Evolutionary conservation across 2,329 filamentous ascomycete genomes (phyloP).

Genomic region (Beauveria caledonica): DNA sequence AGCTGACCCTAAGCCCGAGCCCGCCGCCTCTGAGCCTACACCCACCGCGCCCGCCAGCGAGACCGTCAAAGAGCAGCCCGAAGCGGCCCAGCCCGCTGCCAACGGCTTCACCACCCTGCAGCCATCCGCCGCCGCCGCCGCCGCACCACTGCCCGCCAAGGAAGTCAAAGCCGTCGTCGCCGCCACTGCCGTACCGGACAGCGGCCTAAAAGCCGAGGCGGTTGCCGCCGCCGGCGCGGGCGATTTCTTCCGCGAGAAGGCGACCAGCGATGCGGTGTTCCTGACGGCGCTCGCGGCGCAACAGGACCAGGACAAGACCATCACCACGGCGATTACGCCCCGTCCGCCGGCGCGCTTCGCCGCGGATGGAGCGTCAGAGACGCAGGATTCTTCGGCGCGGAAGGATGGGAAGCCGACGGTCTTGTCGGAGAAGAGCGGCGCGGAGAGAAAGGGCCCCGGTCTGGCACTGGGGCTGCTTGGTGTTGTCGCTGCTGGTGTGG

Average conservation of each 20-base stretch:
- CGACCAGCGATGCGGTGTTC: not conserved
- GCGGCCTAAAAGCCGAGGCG: not conserved
- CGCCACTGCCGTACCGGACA: too few species aligned
- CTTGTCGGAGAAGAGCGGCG: not conserved
- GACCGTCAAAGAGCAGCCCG: not conserved
- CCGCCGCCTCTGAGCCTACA: not conserved
- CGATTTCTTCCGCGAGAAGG: not conserved
- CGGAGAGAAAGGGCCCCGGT: not conserved
- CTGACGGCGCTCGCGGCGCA: not conserved
- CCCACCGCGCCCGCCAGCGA: not conserved
- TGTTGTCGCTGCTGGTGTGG: not conserved
- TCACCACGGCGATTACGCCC: constrained; percentile 5
- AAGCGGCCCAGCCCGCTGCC: not conserved
- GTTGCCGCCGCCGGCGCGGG: not conserved
- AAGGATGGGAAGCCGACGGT: not conserved
- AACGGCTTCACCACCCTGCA: not conserved
- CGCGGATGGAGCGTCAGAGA: not conserved
- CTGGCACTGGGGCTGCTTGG: not conserved
- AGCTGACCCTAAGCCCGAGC: not conserved
- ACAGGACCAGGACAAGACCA: not conserved
- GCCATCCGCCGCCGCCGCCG: not conserved
- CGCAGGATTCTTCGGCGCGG: not conserved
- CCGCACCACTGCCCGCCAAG: not conserved
- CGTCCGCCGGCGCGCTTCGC: not conserved
- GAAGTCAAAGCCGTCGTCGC: not conserved